Base-by-base conservation (phyloP, 208 protist genomes). In the Leishmania mexicana region DNA sequence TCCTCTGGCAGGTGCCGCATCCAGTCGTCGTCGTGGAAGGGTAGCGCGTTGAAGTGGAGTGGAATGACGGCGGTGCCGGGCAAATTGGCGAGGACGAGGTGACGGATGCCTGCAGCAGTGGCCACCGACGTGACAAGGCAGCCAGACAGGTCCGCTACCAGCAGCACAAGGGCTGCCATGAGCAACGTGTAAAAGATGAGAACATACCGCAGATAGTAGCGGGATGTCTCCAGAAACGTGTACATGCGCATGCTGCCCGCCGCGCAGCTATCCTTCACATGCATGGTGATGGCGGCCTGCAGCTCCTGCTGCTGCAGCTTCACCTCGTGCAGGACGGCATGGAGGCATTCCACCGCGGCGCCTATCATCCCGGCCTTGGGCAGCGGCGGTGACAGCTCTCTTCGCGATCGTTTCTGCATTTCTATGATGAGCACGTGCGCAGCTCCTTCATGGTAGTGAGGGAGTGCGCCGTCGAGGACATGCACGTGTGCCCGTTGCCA, bases 11-110 rank as follows among this genome's bases (percentile, higher is more conserved):
- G 0, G 65, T 87, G 76, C 65, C 86, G 80, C 67, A 85, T 79
- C 91, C 93, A 96, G 53, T 84, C 80, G 67, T 93, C 87, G 28
- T 86, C 95, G 80, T 89, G 81, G 28, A 94, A 84, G 0, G 93
- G 91, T 53, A 95, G 79, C 35, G 84, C 85, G 74, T 94, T 95
- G 84, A 93, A 89, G 60, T 79, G 51, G 1, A 96, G 83, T 0
- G 90, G 81, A 17, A 93, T 49, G n/a, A 95, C 73, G 45, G 85
- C 83, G 76, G 80, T 93, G 49, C 87, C 89, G 0, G 90, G 90
- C 24, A 87, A 86, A 53, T 91, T 49, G 3, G 81, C 71, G 5
- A 96, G 86, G 45, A 93, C 68, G 64, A 88, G 88, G 28, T 81
- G 81, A 13, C 89, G 86, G 1, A 93, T 65, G 1, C 71, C 76